A percentile compares a stretch with the other conserved stretches of the same genome.
Evolutionary conservation across 2,329 filamentous ascomycete species (phyloP).

Genomic region (Verticillium klebahnii): DNA sequence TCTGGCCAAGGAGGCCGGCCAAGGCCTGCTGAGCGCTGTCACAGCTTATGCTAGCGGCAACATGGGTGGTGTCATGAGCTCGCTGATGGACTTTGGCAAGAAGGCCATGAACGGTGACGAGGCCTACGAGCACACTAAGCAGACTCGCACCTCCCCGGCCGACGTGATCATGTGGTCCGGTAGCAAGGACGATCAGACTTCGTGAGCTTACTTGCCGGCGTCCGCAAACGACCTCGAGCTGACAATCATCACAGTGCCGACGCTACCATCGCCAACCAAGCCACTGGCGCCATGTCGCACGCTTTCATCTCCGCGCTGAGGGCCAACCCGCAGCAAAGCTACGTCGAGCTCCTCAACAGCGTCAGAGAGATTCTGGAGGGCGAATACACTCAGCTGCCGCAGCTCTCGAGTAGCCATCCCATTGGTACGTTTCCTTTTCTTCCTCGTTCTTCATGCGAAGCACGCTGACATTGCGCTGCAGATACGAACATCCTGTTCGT

Average conservation of each 20-base stretch:
- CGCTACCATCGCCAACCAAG: constrained; percentile 83
- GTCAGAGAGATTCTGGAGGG: constrained; percentile 86
- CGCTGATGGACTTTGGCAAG: constrained; percentile 80
- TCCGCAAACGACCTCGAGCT: constrained; percentile 9
- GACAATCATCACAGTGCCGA: constrained; percentile 63
- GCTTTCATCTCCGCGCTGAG: constrained; percentile 90
- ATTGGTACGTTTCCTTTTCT: constrained; percentile 61
- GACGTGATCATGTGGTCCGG: constrained; percentile 98
- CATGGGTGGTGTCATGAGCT: constrained; percentile 74
- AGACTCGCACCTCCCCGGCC: constrained; percentile 89
- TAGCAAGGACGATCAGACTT: constrained; percentile 94
- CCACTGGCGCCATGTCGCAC: constrained; percentile 97
- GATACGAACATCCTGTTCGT: not conserved
- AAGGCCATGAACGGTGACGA: constrained; percentile 79
- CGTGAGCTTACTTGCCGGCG: constrained; percentile 51
- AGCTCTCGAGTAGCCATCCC: constrained; percentile 94
- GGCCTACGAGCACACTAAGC: constrained; percentile 72
- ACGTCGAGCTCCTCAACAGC: constrained; percentile 92
- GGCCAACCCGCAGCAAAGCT: constrained; percentile 97
- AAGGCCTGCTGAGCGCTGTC: constrained; percentile 56
- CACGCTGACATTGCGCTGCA: not conserved
- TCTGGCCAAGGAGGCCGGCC: constrained; percentile 62
- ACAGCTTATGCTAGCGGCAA: constrained; percentile 65
- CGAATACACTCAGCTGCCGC: constrained; percentile 92
- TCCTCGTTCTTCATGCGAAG: not conserved